Evolutionary conservation across 2,329 filamentous ascomycete genomes (phyloP).

Genomic region (Neoascochyta sp.): DNA sequence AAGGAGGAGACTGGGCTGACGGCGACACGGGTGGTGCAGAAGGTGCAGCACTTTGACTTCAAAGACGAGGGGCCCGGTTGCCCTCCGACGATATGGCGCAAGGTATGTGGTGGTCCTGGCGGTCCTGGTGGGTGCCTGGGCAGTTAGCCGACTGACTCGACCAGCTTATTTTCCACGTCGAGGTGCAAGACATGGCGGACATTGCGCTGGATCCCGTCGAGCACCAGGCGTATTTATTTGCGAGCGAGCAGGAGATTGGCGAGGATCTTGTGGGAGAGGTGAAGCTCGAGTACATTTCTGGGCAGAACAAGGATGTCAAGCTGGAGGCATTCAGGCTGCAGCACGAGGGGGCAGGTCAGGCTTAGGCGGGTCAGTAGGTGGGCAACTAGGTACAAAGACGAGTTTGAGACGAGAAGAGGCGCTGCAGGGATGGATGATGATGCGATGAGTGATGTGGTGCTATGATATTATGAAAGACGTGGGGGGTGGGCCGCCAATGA

Average conservation of each 20-base stretch:
- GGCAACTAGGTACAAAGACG: too few relatives aligned
- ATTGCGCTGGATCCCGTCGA: slow-evolving; percentile 40
- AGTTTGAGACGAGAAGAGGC: too few relatives aligned
- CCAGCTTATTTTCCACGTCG: slow-evolving; percentile 31
- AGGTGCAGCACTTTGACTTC: slow-evolving; percentile 40
- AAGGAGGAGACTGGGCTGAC: slow-evolving; percentile 52
- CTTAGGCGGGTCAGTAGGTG: too few relatives aligned
- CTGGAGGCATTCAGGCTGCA: slow-evolving; percentile 32
- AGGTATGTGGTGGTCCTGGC: too few relatives aligned
- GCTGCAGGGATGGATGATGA: too few relatives aligned
- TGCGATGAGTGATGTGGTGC: too few relatives aligned
- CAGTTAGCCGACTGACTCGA: too few relatives aligned
- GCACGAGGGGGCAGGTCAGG: slow-evolving; percentile 12
- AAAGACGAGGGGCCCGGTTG: slow-evolving; percentile 12
- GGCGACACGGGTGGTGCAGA: slow-evolving; percentile 42
- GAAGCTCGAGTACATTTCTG: slow-evolving; percentile 29
- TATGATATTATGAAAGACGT: too few relatives aligned
- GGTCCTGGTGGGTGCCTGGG: slow-evolving; percentile 32
- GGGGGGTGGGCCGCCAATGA: too few relatives aligned
- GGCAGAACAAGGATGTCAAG: slow-evolving; percentile 31
- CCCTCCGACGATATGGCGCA: slow-evolving; percentile 28
- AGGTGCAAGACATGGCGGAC: slow-evolving; percentile 22
- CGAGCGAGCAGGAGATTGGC: slow-evolving; percentile 40
- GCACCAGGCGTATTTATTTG: slow-evolving; percentile 42
- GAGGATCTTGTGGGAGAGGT: slow-evolving; percentile 25